Conservation (phyloP, 768 basidiomycete genomes). For the Boletellus ananas region DNA sequence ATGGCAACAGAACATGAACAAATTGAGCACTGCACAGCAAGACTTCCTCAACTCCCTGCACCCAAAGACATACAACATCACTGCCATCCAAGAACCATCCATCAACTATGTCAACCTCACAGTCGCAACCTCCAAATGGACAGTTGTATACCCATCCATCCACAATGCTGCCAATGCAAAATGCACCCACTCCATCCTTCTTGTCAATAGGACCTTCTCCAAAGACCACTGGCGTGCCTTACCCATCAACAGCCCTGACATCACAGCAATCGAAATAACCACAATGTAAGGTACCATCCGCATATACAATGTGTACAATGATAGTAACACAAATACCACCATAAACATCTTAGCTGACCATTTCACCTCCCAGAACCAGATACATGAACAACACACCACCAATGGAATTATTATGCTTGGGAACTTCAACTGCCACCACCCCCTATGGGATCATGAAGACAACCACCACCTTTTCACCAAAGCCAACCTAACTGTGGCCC, state of each 20-base stretch:
- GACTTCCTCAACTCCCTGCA: neutral
- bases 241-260: neutral
- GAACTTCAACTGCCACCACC: neutral
- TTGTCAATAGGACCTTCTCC: neutral
- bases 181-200: neutral
- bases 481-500: neutral
- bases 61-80: neutral
- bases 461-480: neutral
- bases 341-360: no score
- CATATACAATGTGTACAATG: no score
- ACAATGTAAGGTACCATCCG: no score
- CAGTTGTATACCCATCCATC: neutral
- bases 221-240: neutral
- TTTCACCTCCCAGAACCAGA: no score
- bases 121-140: neutral
- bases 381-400: no score
- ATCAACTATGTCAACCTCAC: slow-evolving; percentile 1
- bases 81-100: neutral
- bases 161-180: neutral
- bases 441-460: neutral
- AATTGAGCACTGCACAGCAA: neutral
- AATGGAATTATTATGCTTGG: neutral
- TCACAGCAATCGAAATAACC: no score
- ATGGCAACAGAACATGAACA: neutral
- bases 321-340: no score